These are phyloP conservation scores for Sequoiadendron giganteum DNA, from an alignment of 75 land plant species.

Conservation along the genomic window DNA sequence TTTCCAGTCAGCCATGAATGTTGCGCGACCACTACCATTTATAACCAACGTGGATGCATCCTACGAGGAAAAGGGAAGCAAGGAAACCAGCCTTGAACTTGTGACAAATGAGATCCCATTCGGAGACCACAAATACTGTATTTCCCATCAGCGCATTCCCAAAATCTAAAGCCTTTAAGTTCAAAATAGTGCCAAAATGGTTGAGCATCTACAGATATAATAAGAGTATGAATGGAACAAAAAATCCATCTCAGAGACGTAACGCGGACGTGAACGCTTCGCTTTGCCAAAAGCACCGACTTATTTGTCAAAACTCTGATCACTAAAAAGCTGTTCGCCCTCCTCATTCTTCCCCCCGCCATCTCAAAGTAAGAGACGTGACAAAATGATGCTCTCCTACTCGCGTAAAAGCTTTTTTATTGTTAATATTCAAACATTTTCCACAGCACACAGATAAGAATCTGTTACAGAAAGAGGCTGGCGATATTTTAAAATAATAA, in stretches of 20 bases:
- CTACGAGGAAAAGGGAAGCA: slow-evolving; percentile 12
- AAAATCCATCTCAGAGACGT: slow-evolving; percentile 48
- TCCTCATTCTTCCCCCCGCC: not conserved
- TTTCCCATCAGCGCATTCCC: slow-evolving; percentile 9
- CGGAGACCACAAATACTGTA: not conserved
- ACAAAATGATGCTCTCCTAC: not conserved
- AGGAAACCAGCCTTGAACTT: slow-evolving; percentile 16
- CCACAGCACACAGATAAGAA: not conserved
- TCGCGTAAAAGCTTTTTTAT: not conserved
- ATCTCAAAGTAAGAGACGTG: not conserved
- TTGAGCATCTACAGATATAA: slow-evolving; percentile 53
- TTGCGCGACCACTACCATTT: too few relatives aligned
- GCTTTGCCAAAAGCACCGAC: slow-evolving; percentile 18
- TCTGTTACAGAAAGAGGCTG: too few relatives aligned
- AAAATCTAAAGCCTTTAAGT: not conserved
- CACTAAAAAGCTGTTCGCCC: slow-evolving; percentile 23
- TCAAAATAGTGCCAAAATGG: slow-evolving; percentile 40
- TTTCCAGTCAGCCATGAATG: too few relatives aligned
- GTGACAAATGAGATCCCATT: slow-evolving; percentile 16
- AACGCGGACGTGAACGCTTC: slow-evolving; percentile 38
- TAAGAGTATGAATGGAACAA: slow-evolving; percentile 58
- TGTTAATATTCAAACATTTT: not conserved
- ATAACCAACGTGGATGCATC: not conserved
- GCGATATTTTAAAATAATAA: too few relatives aligned
- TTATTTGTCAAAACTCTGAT: slow-evolving; percentile 31